Evolutionary conservation across 1,284 basidiomycete genomes (phyloP).

Genomic region (Ceratobasidium sp.): DNA sequence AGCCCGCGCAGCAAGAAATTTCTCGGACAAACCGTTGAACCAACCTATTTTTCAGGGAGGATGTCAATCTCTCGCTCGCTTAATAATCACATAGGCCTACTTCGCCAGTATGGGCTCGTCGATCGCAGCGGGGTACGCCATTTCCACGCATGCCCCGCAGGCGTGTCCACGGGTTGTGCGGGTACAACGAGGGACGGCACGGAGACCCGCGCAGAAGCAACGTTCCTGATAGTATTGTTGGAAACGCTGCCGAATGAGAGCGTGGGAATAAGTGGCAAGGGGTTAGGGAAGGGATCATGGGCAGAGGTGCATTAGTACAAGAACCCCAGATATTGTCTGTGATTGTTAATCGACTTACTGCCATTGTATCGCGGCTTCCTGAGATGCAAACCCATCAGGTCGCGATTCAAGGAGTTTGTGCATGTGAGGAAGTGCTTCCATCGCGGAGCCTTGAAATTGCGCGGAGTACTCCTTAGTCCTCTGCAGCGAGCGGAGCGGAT

Average conservation of each 20-base stretch:
- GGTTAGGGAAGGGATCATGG: too few relatives aligned
- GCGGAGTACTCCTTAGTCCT: conserved; percentile 29
- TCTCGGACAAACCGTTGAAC: conserved; percentile 86
- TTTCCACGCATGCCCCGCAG: conserved; percentile 60
- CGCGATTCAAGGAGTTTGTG: conserved; percentile 86
- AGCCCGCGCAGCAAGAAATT: conserved; percentile 81
- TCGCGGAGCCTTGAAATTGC: conserved; percentile 79
- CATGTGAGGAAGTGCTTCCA: conserved; percentile 94
- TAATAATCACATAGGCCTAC: conserved; percentile 62
- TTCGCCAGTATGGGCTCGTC: conserved; percentile 91
- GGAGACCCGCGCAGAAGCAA: conserved; percentile 84
- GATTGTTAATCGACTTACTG: conserved; percentile 73
- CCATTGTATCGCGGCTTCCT: conserved; percentile 93
- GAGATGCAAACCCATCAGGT: conserved; percentile 85
- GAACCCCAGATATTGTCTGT: too few relatives aligned
- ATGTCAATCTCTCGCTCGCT: too few relatives aligned
- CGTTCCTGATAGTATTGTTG: conserved; percentile 84
- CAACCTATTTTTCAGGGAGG: conserved; percentile 70
- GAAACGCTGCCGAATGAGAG: background rate
- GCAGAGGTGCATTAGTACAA: too few relatives aligned
- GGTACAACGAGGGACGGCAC: conserved; percentile 81
- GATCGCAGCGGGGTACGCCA: conserved; percentile 90
- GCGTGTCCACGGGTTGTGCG: conserved; percentile 59
- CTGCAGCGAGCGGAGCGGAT: background rate
- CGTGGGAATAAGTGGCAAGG: background rate